phyloP scores from a whole-genome alignment of 805 yeast genomes.

The Candida krabiensis region DNA sequence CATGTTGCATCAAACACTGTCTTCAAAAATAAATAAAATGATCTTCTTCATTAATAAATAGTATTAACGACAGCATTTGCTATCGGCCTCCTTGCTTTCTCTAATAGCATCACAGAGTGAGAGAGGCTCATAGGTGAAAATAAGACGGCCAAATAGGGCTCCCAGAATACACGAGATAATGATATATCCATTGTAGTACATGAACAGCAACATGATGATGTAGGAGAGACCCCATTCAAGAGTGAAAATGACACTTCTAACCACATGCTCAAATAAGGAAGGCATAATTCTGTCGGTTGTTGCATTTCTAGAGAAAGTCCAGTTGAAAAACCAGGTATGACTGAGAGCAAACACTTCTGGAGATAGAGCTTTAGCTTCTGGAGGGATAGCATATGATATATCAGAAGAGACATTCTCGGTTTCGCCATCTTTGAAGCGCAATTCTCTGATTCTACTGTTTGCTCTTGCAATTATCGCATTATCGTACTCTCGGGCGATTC shows the following conservation, averaged over 20 bases:
- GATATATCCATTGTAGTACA: slow-evolving; percentile 73
- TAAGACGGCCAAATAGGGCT: slow-evolving; percentile 55
- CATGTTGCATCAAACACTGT: no score
- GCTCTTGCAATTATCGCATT: slow-evolving; percentile 32
- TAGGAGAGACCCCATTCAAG: slow-evolving; percentile 65
- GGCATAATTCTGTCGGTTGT: slow-evolving; percentile 32
- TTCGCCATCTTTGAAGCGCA: neutral
- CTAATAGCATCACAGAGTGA: slow-evolving; percentile 23
- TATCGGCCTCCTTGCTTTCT: slow-evolving; percentile 32
- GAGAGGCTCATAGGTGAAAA: slow-evolving; percentile 39
- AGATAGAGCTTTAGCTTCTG: slow-evolving; percentile 10
- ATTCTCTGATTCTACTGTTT: slow-evolving; percentile 1
- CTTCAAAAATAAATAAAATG: no score
- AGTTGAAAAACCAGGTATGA: slow-evolving; percentile 13
- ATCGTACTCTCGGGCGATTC: slow-evolving; percentile 54
- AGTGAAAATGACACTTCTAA: slow-evolving; percentile 50
- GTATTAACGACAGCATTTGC: slow-evolving; percentile 34
- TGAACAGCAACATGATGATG: slow-evolving; percentile 67
- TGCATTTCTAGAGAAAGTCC: slow-evolving; percentile 29
- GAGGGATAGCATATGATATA: neutral
- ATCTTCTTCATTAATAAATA: no score
- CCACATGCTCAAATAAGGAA: slow-evolving; percentile 47
- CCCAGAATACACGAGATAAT: slow-evolving; percentile 64
- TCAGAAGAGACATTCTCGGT: slow-evolving; percentile 1
- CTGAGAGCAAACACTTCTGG: slow-evolving; percentile 24